These are phyloP conservation scores for Collybia mongolica DNA, from an alignment of 768 basidiomycete species.

Conservation along the genomic window DNA sequence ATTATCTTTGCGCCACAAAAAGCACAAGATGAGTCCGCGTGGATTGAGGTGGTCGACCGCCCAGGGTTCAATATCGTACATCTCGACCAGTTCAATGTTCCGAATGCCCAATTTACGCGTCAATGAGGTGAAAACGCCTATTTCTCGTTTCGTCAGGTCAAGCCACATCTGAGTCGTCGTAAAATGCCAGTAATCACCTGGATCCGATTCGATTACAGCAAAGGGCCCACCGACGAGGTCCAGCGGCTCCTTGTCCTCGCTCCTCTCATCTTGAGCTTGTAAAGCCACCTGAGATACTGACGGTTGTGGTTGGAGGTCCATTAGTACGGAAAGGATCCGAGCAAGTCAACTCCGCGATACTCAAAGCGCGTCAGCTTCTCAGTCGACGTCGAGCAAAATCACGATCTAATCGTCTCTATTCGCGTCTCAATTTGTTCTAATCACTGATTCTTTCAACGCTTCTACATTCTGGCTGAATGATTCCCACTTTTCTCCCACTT, in stretches of 20 bases:
- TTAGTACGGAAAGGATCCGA: background rate
- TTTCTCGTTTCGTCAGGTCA: constrained; percentile 1
- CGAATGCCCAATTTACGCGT: constrained; percentile 52
- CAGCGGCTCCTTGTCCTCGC: constrained; percentile 6
- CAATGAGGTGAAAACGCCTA: constrained; percentile 60
- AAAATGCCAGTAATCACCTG: constrained; percentile 26
- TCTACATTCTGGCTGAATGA: no score
- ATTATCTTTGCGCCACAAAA: constrained; percentile 51
- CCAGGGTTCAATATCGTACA: constrained; percentile 65
- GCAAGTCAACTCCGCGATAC: constrained; percentile 7
- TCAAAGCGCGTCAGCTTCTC: no score
- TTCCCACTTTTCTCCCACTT: no score
- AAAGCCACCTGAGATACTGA: background rate
- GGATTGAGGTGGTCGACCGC: constrained; percentile 59
- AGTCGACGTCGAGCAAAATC: no score
- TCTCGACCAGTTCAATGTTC: constrained; percentile 53
- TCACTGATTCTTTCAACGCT: no score
- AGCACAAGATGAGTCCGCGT: constrained; percentile 63
- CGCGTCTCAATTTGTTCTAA: no score
- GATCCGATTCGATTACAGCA: constrained; percentile 60
- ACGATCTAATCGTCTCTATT: no score
- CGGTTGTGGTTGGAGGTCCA: constrained; percentile 6
- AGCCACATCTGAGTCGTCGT: background rate
- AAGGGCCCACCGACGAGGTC: constrained; percentile 65
- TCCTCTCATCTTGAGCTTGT: background rate